Base-by-base conservation (phyloP, 2,329 filamentous ascomycete species). In the Leptographium radiaticola region DNA sequence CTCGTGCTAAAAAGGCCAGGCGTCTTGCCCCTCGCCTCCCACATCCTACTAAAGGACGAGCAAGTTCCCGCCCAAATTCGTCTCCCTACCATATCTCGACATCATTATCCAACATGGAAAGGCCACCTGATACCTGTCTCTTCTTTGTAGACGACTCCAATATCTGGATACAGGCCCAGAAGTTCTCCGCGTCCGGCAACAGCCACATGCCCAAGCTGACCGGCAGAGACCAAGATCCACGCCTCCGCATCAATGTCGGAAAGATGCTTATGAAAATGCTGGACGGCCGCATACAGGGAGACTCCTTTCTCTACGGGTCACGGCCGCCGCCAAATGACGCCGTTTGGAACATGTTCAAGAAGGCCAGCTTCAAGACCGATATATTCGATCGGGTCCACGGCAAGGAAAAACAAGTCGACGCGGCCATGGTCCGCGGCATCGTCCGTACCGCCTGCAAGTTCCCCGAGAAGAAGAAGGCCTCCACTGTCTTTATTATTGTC, bases 361-460 rank as follows among this genome's bases (percentile, higher is more conserved):
- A 48, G 50, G 49, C 51, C 49, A 40, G 51, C 12, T 62, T 62
- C 47, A 12, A 57, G 42, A 44, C 54, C 49, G 57, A 60, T 44
- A 60, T 62, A 49, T 60, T 55, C 50, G 53, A 60, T 33, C 59
- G 59, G 34, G 49, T 47, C 51, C 13, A 53, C 30, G 52, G 53
- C 44, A 62, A 61, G 36, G 62, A 64, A 49, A 64, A 64, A 51
- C 54, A 64, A 47, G 62, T 64, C 10, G 61, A 64, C 44, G 62
- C 49, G 39, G 58, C 58, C 46, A 62, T 64, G 62, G 55, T 54
- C 10, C 47, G 56, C 2, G 60, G 62, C 38, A 38, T 58, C 18
- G 56, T 62, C 33, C 8, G 25, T 2, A 31, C 54, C 18, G 56
- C 57, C 25, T 16, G 52, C n/a, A 52, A 38, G 31, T 40, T 55